Evolutionary conservation across 2,329 filamentous ascomycete species (phyloP).

Genomic region (Hypoxylon sp.): DNA sequence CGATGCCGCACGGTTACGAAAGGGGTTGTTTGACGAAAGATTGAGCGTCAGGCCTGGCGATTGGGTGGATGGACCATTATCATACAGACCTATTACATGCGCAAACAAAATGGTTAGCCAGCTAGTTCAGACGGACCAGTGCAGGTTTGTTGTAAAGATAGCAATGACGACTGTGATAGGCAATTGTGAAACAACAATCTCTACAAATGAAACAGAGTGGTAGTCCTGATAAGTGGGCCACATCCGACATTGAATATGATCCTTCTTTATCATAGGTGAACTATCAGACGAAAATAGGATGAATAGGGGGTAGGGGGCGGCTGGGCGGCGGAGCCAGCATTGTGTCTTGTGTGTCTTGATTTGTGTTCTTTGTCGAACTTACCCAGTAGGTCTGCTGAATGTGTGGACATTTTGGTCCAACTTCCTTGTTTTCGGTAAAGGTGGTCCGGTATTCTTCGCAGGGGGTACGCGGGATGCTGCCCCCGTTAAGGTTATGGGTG

Average conservation of each 20-base stretch:
- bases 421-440: conserved; percentile 32
- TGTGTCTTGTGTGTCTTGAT: conserved; percentile 11
- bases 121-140: conserved; percentile 47
- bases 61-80: conserved; percentile 56
- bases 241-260: conserved; percentile 17
- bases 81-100: conserved; percentile 49
- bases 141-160: conserved; percentile 46
- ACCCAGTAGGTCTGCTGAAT: conserved; percentile 36
- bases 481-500: conserved; percentile 5
- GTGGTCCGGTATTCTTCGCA: conserved; percentile 30
- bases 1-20: conserved; percentile 75
- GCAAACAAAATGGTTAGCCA: conserved; percentile 43
- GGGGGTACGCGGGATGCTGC: conserved; percentile 15
- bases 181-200: conserved; percentile 58
- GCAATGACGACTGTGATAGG: conserved; percentile 54
- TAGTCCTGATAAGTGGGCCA: conserved; percentile 52
- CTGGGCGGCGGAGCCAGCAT: conserved; percentile 23
- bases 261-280: conserved; percentile 24
- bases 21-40: conserved; percentile 84
- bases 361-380: conserved; percentile 19
- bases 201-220: conserved; percentile 55
- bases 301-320: no score
- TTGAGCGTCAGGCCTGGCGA: conserved; percentile 68
- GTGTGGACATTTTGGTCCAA: conserved; percentile 30
- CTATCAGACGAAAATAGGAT: conserved; percentile 20